phyloP scores from a whole-genome alignment of 1,139 yeast species.

The Debaryomyces fabryi region DNA sequence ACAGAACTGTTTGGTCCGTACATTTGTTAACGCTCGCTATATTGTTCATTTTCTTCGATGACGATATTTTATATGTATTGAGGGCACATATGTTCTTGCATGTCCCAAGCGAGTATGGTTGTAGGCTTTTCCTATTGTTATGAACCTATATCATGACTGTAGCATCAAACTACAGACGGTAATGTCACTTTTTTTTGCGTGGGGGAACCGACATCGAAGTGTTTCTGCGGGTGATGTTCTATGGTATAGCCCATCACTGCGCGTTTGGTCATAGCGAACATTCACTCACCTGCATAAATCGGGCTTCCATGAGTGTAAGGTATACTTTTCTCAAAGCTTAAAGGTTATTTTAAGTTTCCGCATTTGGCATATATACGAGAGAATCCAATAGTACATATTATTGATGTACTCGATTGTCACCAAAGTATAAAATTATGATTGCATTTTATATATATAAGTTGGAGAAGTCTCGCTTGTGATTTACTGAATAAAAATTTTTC shows the following conservation, averaged over 20 bases:
- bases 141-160: not conserved
- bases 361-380: not conserved
- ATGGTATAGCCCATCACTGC: not conserved
- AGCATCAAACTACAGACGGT: not conserved
- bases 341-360: not conserved
- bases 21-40: not conserved
- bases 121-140: not conserved
- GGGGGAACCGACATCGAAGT: not conserved
- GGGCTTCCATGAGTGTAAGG: not conserved
- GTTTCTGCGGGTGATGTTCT: no score
- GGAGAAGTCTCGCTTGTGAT: not conserved
- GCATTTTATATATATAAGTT: not conserved
- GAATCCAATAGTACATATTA: not conserved
- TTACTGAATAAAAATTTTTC: not conserved
- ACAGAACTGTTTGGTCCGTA: no score
- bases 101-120: not conserved
- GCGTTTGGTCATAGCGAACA: not conserved
- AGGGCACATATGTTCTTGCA: not conserved
- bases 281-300: not conserved
- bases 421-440: not conserved
- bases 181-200: not conserved
- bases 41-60: not conserved
- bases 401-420: not conserved
- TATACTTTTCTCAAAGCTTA: not conserved
- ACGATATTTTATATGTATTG: not conserved